A percentile compares a stretch with the other conserved stretches of the same genome.
Evolutionary conservation across 495 filamentous ascomycete species (phyloP).

Genomic region (Trichocladium antarcticum): DNA sequence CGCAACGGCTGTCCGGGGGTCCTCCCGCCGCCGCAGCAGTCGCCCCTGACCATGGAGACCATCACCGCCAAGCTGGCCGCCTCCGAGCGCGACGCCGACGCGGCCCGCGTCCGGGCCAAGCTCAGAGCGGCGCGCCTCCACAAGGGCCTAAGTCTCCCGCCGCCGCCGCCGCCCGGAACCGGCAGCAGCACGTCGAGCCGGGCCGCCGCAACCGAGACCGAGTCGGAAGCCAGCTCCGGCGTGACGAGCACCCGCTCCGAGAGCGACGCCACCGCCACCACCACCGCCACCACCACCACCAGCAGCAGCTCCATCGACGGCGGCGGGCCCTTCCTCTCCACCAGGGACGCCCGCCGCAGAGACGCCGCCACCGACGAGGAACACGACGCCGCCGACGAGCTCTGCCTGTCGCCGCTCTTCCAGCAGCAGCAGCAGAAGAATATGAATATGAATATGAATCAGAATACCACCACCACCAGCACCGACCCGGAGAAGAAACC

Average conservation of each 20-base stretch:
- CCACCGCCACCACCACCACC: neutral
- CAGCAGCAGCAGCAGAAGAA: too few relatives aligned
- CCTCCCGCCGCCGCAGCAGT: slow-evolving; percentile 34
- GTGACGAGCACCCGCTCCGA: slow-evolving; percentile 4
- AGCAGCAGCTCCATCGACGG: neutral
- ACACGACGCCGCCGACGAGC: slow-evolving; percentile 24
- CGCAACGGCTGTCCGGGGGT: slow-evolving; percentile 15
- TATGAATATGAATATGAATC: too few relatives aligned
- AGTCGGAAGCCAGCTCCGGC: neutral
- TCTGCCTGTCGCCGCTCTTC: too few relatives aligned
- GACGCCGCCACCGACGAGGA: slow-evolving; percentile 15
- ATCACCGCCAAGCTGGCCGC: slow-evolving; percentile 47
- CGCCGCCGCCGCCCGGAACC: neutral
- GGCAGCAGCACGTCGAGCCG: neutral
- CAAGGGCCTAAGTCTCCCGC: slow-evolving; percentile 14
- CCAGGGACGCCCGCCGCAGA: too few relatives aligned
- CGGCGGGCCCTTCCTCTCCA: too few relatives aligned
- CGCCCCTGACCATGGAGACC: slow-evolving; percentile 40
- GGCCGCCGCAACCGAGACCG: too few relatives aligned
- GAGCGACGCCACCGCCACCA: neutral
- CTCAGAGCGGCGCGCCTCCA: slow-evolving; percentile 35
- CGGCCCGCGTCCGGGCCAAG: slow-evolving; percentile 45
- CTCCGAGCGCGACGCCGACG: slow-evolving; percentile 45
- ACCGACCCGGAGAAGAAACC: too few relatives aligned
- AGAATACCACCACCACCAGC: too few relatives aligned